Conservation (phyloP, 192 early-diverging fungal species). For the Entophlyctis luteolus region DNA sequence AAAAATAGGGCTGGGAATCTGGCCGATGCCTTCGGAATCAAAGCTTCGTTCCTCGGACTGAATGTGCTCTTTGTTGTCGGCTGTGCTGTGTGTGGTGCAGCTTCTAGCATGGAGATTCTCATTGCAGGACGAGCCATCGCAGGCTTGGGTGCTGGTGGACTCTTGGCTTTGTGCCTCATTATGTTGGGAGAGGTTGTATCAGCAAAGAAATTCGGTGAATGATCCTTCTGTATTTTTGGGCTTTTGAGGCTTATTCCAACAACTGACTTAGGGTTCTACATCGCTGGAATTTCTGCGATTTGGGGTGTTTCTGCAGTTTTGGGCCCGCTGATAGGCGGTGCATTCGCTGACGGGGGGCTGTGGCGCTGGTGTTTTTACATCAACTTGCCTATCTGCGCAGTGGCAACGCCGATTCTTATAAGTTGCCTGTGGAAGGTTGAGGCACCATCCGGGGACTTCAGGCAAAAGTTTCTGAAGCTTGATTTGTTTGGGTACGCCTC, state of each 20-base stretch:
- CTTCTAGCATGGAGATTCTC: conserved; percentile 49
- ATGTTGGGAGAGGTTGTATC: no score
- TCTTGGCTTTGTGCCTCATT: conserved; percentile 71
- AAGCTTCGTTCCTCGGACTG: conserved; percentile 61
- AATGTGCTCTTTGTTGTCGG: conserved; percentile 71
- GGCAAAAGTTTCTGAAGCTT: background rate
- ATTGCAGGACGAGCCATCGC: conserved; percentile 70
- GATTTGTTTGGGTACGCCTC: background rate
- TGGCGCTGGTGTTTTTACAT: conserved; percentile 61
- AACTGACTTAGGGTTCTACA: no score
- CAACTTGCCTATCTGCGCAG: conserved; percentile 71
- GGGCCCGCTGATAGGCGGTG: conserved; percentile 78
- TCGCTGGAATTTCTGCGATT: conserved; percentile 67
- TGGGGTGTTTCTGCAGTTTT: conserved; percentile 71
- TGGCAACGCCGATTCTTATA: conserved; percentile 36
- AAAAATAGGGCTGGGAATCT: conserved; percentile 66
- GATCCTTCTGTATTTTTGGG: no score
- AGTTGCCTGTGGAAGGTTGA: background rate
- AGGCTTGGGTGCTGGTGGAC: conserved; percentile 71
- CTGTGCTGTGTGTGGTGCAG: conserved; percentile 41
- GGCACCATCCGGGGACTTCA: background rate
- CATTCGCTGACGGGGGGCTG: conserved; percentile 54
- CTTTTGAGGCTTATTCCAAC: no score
- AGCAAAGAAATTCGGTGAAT: no score
- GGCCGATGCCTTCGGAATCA: conserved; percentile 83